Base-by-base conservation (phyloP, 1,284 basidiomycete species). In the Neolentinus lepideus region DNA sequence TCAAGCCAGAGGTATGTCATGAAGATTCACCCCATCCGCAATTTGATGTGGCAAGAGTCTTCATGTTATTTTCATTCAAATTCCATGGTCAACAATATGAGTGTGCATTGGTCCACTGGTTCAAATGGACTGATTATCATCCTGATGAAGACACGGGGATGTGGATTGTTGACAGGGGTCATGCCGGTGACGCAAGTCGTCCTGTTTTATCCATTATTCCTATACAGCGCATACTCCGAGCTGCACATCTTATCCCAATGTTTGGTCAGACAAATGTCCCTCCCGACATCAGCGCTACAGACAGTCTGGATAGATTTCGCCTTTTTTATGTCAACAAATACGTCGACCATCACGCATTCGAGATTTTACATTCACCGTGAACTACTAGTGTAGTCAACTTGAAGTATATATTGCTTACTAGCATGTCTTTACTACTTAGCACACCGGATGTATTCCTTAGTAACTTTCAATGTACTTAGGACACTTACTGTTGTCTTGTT, bases 111-210 rank as follows among this genome's bases (percentile, higher is more conserved):
- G 47, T 64, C 14, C 45, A 45, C 11, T 63, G 63, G 63, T 61
- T 60, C 50, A 43, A 60, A 29, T 57, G 57, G 10, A 53, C 53
- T 16, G 55, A 9, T 0, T 14, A 62, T 14, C 21, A 54, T 1
- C 51, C 58, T 3, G 56, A 64, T 3, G 45, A 58, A 10, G 9
- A 45, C 29, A 64, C 58, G 2, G 54, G 61, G 25, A 64, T 64
- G 59, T 64, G 61, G 62, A 51, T 61, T 14, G 48, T 63, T n/a
- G n/a, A n/a, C n/a, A n/a, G n/a, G 55, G n/a, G 45, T 6, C 12
- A 14, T 6, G 21, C 6, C 36, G 6, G 19, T 24, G 36, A 25
- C n/a, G 33, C 22, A 25, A 25, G 11, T n/a, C n/a, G n/a, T n/a
- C n/a, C 14, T 33, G 25, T n/a, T 24, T 21, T 56, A 11, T 27